Evolutionary conservation across 148 eudicot genomes (phyloP).

Genomic region (Dianthus caryophyllus): DNA sequence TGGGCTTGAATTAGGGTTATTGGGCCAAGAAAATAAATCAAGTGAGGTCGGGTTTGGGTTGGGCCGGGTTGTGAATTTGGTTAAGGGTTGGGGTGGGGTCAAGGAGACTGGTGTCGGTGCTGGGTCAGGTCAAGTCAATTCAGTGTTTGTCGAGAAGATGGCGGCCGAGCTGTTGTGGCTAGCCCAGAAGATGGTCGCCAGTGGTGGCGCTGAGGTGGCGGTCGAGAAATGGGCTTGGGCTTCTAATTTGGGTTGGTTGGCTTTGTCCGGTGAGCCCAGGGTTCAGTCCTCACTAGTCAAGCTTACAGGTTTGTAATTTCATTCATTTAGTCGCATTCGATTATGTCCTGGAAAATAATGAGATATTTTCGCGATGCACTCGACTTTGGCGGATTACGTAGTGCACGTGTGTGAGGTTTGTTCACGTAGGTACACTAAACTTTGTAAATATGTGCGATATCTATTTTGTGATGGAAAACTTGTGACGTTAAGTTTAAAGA

Average conservation of each 20-base stretch:
- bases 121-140: neutral
- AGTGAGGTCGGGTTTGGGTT: constrained; percentile 11
- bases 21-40: constrained; percentile 6
- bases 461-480: no score
- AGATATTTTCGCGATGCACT: no score
- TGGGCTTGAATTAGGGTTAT: constrained; percentile 42
- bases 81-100: constrained; percentile 27
- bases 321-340: no score
- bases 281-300: constrained; percentile 70
- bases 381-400: no score
- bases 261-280: constrained; percentile 53
- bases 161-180: constrained; percentile 80
- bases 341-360: no score
- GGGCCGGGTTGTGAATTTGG: constrained; percentile 32
- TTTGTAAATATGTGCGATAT: no score
- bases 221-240: constrained; percentile 61
- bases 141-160: constrained; percentile 51
- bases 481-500: no score
- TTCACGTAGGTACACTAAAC: no score
- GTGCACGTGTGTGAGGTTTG: no score
- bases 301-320: constrained; percentile 45
- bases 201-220: constrained; percentile 54
- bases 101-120: neutral
- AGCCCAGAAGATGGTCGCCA: constrained; percentile 55
- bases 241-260: constrained; percentile 54